Conservation (phyloP, 139 green algal genomes). For the Diplosphaera chodatii region DNA sequence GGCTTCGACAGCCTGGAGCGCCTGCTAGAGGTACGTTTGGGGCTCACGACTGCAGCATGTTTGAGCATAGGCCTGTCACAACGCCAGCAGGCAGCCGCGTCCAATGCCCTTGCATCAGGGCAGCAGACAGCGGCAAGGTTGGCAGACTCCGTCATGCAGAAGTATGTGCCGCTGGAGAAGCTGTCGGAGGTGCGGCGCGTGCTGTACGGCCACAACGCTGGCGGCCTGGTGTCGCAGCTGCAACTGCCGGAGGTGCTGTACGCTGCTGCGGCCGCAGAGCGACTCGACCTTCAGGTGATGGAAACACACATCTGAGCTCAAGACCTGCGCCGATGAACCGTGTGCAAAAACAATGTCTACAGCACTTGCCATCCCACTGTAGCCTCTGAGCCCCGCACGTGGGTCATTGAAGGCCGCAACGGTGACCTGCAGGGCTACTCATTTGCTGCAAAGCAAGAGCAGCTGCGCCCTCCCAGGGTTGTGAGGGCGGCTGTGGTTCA, state of each 20-base stretch:
- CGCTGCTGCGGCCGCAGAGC: not conserved
- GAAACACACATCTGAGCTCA: too few species aligned
- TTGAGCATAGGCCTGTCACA: too few species aligned
- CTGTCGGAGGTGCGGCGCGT: slow-evolving; percentile 62
- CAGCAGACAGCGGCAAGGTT: too few species aligned
- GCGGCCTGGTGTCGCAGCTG: slow-evolving; percentile 41
- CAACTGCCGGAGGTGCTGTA: slow-evolving; percentile 7
- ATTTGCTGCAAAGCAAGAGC: slow-evolving; percentile 72
- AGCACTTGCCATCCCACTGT: too few species aligned
- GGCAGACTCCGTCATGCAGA: slow-evolving; percentile 24
- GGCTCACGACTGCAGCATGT: too few species aligned
- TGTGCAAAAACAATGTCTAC: too few species aligned
- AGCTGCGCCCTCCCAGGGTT: slow-evolving; percentile 65
- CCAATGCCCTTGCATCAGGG: too few species aligned
- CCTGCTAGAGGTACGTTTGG: slow-evolving; percentile 25
- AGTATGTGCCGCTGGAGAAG: slow-evolving; percentile 59
- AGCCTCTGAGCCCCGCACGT: too few species aligned
- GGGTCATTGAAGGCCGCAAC: too few species aligned
- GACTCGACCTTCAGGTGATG: slow-evolving; percentile 48
- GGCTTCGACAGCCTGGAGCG: slow-evolving; percentile 30
- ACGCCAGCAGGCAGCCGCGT: too few species aligned
- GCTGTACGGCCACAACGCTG: slow-evolving; percentile 69
- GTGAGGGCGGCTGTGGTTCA: slow-evolving; percentile 85
- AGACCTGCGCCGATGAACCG: too few species aligned
- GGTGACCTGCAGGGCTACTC: slow-evolving; percentile 54